phyloP scores from a whole-genome alignment of 805 yeast species.

The Yamadazyma kitorensis region DNA sequence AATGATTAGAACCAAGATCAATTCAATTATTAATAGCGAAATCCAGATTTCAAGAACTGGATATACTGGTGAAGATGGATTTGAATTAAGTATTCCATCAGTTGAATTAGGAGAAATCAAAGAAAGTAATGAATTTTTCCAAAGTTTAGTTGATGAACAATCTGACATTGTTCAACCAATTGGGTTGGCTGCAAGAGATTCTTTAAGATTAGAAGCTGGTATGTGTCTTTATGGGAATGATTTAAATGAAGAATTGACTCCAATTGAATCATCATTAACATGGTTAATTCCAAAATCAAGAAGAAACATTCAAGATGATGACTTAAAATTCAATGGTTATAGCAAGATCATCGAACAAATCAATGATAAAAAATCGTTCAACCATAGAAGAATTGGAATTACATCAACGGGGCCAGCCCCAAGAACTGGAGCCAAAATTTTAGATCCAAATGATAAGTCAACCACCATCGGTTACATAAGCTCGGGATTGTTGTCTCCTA shows the following conservation, averaged over 20 bases:
- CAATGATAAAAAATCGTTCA: constrained; percentile 56
- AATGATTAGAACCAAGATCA: constrained; percentile 43
- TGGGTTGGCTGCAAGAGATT: constrained; percentile 98
- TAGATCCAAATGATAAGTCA: constrained; percentile 39
- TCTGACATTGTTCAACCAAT: constrained; percentile 71
- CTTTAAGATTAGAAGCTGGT: constrained; percentile 94
- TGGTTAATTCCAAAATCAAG: constrained; percentile 89
- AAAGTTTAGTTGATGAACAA: constrained; percentile 49
- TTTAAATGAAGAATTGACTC: constrained; percentile 72
- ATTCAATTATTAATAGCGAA: constrained; percentile 40
- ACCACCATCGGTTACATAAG: constrained; percentile 53
- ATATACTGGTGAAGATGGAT: constrained; percentile 98
- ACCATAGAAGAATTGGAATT: constrained; percentile 69
- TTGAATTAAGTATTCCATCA: constrained; percentile 79
- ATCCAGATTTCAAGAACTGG: constrained; percentile 93
- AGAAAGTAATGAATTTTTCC: constrained; percentile 58
- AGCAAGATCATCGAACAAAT: constrained; percentile 67
- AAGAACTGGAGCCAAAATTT: constrained; percentile 71
- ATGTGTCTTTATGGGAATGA: constrained; percentile 98
- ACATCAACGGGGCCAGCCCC: constrained; percentile 87
- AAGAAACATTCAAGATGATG: constrained; percentile 34
- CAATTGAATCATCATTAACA: constrained; percentile 82
- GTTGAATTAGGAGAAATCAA: constrained; percentile 34
- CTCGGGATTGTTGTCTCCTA: constrained; percentile 62
- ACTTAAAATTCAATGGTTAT: constrained; percentile 70